Conservation (phyloP, 2,329 filamentous ascomycete genomes). For the Pseudogymnoascus sp. region DNA sequence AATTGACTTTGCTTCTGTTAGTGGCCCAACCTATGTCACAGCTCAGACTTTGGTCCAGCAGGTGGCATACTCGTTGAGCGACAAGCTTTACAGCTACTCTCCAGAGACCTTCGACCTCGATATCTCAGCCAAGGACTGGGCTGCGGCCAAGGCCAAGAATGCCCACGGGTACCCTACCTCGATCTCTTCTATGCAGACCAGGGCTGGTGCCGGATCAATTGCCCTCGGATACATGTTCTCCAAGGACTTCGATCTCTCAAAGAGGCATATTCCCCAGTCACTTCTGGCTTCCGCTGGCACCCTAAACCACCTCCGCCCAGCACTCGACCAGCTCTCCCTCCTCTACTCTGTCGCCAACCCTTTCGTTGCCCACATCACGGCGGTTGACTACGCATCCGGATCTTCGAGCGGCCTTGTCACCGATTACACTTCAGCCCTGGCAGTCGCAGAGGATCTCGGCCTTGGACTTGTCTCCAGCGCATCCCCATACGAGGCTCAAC, state of each 20-base stretch:
- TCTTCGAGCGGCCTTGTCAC: conserved; percentile 64
- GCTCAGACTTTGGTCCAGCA: conserved; percentile 92
- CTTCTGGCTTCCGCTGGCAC: conserved; percentile 80
- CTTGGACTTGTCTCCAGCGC: conserved; percentile 76
- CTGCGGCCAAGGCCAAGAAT: conserved; percentile 60
- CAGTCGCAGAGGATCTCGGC: conserved; percentile 80
- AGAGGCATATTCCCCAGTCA: conserved; percentile 84
- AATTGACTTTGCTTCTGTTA: conserved; percentile 52
- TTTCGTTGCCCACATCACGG: conserved; percentile 85
- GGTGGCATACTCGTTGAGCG: conserved; percentile 86
- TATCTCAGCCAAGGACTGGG: conserved; percentile 72
- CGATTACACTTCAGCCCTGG: conserved; percentile 76
- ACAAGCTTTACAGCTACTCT: conserved; percentile 96
- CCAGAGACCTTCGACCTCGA: conserved; percentile 90
- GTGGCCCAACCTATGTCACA: conserved; percentile 84
- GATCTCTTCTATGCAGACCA: conserved; percentile 74
- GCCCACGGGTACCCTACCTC: conserved; percentile 71
- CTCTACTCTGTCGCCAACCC: conserved; percentile 89
- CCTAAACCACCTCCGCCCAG: conserved; percentile 68
- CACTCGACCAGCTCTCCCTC: conserved; percentile 83
- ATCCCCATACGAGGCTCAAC: conserved; percentile 85
- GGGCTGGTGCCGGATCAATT: conserved; percentile 80
- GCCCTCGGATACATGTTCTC: conserved; percentile 97
- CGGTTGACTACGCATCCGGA: conserved; percentile 69
- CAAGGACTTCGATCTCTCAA: conserved; percentile 86